A percentile compares a stretch with the other conserved stretches of the same genome.
phyloP scores from a whole-genome alignment of 2,329 filamentous ascomycete genomes.

The Blastomyces silverae region DNA sequence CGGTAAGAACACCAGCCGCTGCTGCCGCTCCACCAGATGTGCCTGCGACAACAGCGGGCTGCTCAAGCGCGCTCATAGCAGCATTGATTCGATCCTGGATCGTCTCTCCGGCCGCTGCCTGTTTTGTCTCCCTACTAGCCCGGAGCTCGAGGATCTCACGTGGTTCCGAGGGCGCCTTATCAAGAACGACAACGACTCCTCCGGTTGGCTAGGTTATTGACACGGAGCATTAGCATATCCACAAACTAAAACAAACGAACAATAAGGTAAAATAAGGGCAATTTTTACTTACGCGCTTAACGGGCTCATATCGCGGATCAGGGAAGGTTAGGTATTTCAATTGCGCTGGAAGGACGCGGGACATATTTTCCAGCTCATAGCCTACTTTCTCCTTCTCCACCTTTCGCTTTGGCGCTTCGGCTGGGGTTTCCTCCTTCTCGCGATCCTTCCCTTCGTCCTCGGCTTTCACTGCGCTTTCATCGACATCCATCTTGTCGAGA shows the following conservation, averaged over 20 bases:
- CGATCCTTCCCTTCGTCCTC: constrained; percentile 51
- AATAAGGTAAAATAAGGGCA: constrained; percentile 5
- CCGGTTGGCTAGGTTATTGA: constrained; percentile 66
- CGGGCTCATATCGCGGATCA: constrained; percentile 82
- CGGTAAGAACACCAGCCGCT: constrained; percentile 72
- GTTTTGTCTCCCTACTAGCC: constrained; percentile 61
- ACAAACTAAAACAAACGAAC: neutral
- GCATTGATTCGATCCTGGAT: constrained; percentile 40
- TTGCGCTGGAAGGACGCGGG: constrained; percentile 81
- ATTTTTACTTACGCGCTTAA: constrained; percentile 64
- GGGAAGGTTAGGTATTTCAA: constrained; percentile 94
- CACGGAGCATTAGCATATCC: neutral
- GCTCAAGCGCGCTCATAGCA: constrained; percentile 31
- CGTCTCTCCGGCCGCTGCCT: constrained; percentile 40
- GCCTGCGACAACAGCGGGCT: constrained; percentile 20
- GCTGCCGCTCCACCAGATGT: constrained; percentile 54
- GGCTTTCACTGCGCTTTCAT: constrained; percentile 52
- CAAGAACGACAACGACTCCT: constrained; percentile 83
- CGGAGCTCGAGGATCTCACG: constrained; percentile 85
- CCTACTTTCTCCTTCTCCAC: constrained; percentile 92
- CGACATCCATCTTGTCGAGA: constrained; percentile 78
- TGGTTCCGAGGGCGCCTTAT: constrained; percentile 69
- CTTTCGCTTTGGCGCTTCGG: constrained; percentile 72
- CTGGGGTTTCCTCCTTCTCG: constrained; percentile 57
- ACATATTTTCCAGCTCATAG: constrained; percentile 96